phyloP scores from a whole-genome alignment of 495 filamentous ascomycete genomes.

The Bryoglossum gracile region DNA sequence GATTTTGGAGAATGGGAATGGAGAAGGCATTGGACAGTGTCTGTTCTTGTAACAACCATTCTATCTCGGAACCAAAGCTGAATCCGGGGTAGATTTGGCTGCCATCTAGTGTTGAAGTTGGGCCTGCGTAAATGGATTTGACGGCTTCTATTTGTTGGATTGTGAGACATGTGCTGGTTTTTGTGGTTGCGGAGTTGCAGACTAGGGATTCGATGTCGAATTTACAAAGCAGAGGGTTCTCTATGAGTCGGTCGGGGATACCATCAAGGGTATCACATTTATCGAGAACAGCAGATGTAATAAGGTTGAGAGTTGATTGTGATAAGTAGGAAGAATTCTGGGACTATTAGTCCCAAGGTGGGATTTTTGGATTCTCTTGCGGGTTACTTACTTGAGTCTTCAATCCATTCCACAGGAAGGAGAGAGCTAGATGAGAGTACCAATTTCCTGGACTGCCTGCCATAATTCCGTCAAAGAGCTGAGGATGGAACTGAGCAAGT shows the following conservation, averaged over 20 bases:
- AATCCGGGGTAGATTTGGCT: slow-evolving; percentile 33
- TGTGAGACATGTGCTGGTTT: slow-evolving; percentile 27
- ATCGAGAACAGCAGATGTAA: slow-evolving; percentile 27
- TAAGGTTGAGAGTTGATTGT: slow-evolving; percentile 30
- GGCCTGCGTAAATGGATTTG: slow-evolving; percentile 28
- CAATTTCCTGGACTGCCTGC: slow-evolving; percentile 38
- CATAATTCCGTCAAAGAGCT: slow-evolving; percentile 37
- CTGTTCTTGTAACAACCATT: slow-evolving; percentile 31
- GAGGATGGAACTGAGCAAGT: slow-evolving; percentile 35
- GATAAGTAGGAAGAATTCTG: slow-evolving; percentile 18
- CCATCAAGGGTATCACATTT: slow-evolving; percentile 36
- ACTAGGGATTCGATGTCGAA: slow-evolving; percentile 31
- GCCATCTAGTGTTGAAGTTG: slow-evolving; percentile 19
- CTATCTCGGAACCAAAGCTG: slow-evolving; percentile 28
- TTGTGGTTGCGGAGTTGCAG: slow-evolving; percentile 21
- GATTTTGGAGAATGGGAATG: slow-evolving; percentile 42
- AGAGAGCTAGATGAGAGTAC: slow-evolving; percentile 36
- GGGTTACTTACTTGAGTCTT: slow-evolving; percentile 24
- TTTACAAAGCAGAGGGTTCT: slow-evolving; percentile 32
- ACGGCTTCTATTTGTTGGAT: slow-evolving; percentile 24
- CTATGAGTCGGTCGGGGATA: slow-evolving; percentile 32
- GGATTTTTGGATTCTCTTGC: background rate
- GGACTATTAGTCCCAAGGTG: background rate
- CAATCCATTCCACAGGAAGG: slow-evolving; percentile 35
- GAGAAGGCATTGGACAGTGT: slow-evolving; percentile 28